phyloP scores from a whole-genome alignment of 495 filamentous ascomycete species.

The Penicillium antarcticum region DNA sequence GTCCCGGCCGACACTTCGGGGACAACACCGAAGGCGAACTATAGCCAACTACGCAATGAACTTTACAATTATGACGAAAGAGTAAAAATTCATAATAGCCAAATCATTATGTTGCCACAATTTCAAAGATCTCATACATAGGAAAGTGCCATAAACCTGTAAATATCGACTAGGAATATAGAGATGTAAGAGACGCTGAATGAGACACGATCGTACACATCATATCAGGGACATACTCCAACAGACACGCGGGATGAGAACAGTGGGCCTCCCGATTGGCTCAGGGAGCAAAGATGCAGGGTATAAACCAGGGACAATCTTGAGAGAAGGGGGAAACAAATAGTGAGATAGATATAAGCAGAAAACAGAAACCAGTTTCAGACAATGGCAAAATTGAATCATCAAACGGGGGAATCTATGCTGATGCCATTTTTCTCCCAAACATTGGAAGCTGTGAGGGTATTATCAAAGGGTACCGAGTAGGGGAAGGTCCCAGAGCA shows the following conservation, averaged over 20 bases:
- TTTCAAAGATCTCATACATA: neutral
- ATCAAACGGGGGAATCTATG: slow-evolving; percentile 23
- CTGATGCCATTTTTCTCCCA: slow-evolving; percentile 19
- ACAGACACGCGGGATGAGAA: slow-evolving; percentile 11
- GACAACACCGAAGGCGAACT: too few relatives aligned
- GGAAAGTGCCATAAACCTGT: neutral
- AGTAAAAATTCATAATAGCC: neutral
- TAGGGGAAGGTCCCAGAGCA: slow-evolving; percentile 15
- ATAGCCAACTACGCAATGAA: too few relatives aligned
- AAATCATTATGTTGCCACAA: neutral
- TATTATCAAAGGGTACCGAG: slow-evolving; percentile 28
- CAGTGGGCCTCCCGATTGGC: slow-evolving; percentile 3
- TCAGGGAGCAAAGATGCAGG: slow-evolving; percentile 22
- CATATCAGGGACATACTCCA: slow-evolving; percentile 24
- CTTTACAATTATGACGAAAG: too few relatives aligned
- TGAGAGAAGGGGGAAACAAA: neutral
- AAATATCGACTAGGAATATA: slow-evolving; percentile 13
- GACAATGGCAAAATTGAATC: slow-evolving; percentile 8
- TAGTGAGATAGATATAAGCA: neutral
- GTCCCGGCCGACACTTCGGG: too few relatives aligned
- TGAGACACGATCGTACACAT: slow-evolving; percentile 30
- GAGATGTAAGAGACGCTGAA: slow-evolving; percentile 19
- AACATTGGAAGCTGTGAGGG: slow-evolving; percentile 25
- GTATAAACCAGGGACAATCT: slow-evolving; percentile 26
- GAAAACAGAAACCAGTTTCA: neutral